A percentile compares a stretch with the other conserved stretches of the same genome.
phyloP scores from a whole-genome alignment of 2,329 filamentous ascomycete genomes.

The Hawksworthiomyces lignivorus region DNA sequence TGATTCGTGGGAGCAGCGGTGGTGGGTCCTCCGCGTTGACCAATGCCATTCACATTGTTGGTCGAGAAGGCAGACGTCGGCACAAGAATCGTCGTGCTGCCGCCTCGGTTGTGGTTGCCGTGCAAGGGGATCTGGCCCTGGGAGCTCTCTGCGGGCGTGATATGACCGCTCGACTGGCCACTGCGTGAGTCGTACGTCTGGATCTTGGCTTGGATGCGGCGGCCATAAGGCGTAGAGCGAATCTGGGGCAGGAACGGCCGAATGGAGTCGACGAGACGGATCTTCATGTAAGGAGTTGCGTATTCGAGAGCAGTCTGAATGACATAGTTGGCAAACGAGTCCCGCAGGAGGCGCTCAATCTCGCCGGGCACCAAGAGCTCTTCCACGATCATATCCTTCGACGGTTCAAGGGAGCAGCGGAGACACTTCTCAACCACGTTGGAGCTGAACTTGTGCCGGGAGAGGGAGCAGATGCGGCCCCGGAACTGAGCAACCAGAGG shows the following conservation, averaged over 20 bases:
- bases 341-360: conserved; percentile 81
- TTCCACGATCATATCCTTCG: conserved; percentile 73
- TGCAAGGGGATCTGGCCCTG: conserved; percentile 48
- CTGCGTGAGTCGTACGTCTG: conserved; percentile 45
- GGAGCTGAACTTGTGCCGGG: conserved; percentile 97
- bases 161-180: conserved; percentile 38
- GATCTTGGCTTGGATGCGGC: conserved; percentile 88
- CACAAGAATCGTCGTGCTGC: conserved; percentile 30
- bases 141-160: conserved; percentile 44
- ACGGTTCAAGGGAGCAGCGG: conserved; percentile 68
- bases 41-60: conserved; percentile 23
- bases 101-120: conserved; percentile 31
- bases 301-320: conserved; percentile 93
- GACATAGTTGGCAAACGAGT: conserved; percentile 95
- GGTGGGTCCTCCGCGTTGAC: conserved; percentile 20
- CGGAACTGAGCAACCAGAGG: conserved; percentile 77
- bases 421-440: conserved; percentile 98
- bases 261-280: conserved; percentile 72
- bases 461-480: conserved; percentile 62
- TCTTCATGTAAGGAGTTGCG: conserved; percentile 64
- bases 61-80: conserved; percentile 22
- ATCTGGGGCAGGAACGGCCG: conserved; percentile 78
- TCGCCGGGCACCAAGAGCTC: conserved; percentile 70
- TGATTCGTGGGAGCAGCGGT: background rate
- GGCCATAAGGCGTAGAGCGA: conserved; percentile 86